Percentiles rank a stretch among this genome's conserved stretches.
These are phyloP conservation scores for Vaccinium corymbosum DNA, from an alignment of 148 eudicot genomes.

Conservation along the genomic window DNA sequence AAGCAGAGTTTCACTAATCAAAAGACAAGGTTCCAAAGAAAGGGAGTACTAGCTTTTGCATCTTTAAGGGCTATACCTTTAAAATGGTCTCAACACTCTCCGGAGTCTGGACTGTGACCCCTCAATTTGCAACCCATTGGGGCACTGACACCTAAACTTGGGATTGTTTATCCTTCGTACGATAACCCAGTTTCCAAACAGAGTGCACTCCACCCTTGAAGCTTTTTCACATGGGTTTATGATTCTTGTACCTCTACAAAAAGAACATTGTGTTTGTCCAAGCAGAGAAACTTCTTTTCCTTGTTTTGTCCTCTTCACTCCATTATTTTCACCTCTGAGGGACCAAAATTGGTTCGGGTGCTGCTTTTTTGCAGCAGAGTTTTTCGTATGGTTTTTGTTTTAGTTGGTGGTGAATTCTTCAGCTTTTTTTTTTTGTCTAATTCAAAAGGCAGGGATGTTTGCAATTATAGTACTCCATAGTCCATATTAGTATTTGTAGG, in stretches of 20 bases:
- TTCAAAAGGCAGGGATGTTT: too few relatives aligned
- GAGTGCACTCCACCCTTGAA: neutral
- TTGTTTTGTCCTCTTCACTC: neutral
- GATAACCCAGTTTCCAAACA: slow-evolving; percentile 4
- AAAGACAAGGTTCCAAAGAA: neutral
- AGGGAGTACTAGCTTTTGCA: neutral
- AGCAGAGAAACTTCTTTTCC: slow-evolving; percentile 1
- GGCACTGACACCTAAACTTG: neutral
- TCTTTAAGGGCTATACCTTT: neutral
- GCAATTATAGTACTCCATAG: too few relatives aligned
- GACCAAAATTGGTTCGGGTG: too few relatives aligned
- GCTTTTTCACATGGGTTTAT: neutral
- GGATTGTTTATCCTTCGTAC: slow-evolving; percentile 1
- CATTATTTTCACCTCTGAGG: neutral
- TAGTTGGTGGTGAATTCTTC: too few relatives aligned
- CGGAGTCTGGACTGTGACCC: neutral
- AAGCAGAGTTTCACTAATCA: neutral
- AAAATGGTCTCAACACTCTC: neutral
- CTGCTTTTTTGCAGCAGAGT: too few relatives aligned
- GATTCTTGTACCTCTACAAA: neutral
- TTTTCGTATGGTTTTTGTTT: too few relatives aligned
- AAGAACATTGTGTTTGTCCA: slow-evolving; percentile 1
- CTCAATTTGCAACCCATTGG: neutral
- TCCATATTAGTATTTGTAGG: too few relatives aligned
- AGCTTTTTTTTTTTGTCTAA: too few relatives aligned